Base-by-base conservation (phyloP, 139 green algal genomes). In the Haematococcus sp. region DNA sequence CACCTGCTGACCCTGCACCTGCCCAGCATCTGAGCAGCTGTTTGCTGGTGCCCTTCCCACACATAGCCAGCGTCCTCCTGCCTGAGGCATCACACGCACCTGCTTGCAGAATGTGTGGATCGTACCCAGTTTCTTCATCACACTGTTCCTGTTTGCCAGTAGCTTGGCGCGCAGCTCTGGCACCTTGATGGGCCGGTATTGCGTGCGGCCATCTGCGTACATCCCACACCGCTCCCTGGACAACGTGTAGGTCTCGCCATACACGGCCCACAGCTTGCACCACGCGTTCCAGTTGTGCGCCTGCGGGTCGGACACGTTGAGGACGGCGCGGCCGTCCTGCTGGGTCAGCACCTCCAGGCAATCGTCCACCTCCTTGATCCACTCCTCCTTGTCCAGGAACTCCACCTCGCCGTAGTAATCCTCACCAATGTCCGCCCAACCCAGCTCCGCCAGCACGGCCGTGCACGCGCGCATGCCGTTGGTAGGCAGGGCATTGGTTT, bases 391-490 rank as follows among this genome's bases (percentile, higher is more conserved):
- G 28, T n/a, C 70, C 61, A 78, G 31, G 40, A 76, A 75, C 68
- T 77, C 64, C 19, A 84, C 63, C 31, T n/a, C 27, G 33, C 63
- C 73, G 16, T 70, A 22, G 66, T 84, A 83, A 28, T 1, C 43
- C 43, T 1, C 54, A 32, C 11, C 30, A 30, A 43, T 35, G 25
- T 33, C 13, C 16, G 33, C 25, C 28, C 74, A 76, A 7, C 70
- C 69, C 17, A 79, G 67, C 65, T 78, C 74, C 33, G 75, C 56
- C 52, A 64, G 30, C 34, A 68, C 69, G 31, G 69, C 74, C 15
- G 79, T 84, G 70, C 74, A 84, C 44, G 79, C 79, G 13, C 74
- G 70, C 79, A 84, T 84, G 74, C 70, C 74, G 30, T 81, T 84
- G 55, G 76, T 80, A 40, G 74, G 79, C 70, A 84, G 74, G 2